Base-by-base conservation (phyloP, 2,329 filamentous ascomycete species). In the Calonectria fujianensis region DNA sequence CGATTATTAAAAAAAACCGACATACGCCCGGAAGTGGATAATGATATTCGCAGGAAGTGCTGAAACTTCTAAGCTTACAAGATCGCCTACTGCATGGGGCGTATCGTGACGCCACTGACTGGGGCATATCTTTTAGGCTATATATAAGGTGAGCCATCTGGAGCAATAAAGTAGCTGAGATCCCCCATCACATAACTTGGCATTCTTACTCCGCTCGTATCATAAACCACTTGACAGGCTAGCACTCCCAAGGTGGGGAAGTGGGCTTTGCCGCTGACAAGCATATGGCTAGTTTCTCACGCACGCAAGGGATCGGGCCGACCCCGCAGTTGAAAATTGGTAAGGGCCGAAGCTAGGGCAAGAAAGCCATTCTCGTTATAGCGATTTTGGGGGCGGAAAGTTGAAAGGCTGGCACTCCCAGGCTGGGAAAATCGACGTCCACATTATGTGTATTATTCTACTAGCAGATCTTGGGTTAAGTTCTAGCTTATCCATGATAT, bases 261-360 rank as follows among this genome's bases (percentile, higher is more conserved):
- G 7, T 57, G 2, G 31, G 18, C 66, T 57, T 54, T 13, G 45
- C 48, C 48, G 32, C 50, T 54, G 31, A 54, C 24, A 39, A 16
- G 50, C 65, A 35, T 48, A 16, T 32, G 31, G 51, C 66, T 69
- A 69, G 50, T 69, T 69, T 69, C 66, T 69, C 51, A 69, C 66
- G 3, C 66, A 41, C 48, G 51, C 51, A 54, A 29, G 50, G 11
- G 24, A 45, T 69, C 66, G 66, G 66, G 48, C 66, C 66, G 66
- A 54, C 50, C 66, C 66, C 66, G 66, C 66, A 37, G 37, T 69
- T 3, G 10, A 24, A 45, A 57, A 41, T n/a, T 13, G 8, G 50
- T 4, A 68, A 69, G n/a, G 14, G 18, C 66, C 50, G 66, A 57
- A 45, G n/a, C 66, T 45, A 27, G 32, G 48, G 50, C 6, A 68